Evolutionary conservation across 495 filamentous ascomycete species (phyloP), one percentile per base, ranked within the genome.

Genomic region (Staphylotrichum tortipilum): DNA sequence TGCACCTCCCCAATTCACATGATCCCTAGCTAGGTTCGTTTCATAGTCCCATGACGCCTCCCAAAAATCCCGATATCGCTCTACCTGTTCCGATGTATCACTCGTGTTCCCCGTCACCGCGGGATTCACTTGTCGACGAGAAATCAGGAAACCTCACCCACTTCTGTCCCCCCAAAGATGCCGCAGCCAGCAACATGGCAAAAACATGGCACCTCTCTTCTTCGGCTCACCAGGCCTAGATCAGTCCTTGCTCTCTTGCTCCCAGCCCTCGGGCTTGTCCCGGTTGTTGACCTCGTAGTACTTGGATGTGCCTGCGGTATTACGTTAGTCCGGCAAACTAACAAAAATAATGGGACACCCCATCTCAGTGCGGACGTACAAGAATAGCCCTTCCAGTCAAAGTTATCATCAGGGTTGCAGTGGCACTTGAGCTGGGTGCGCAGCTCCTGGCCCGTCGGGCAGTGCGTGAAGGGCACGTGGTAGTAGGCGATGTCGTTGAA

Each of bases 401-500:
- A 97, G 70, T 96, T 97, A 21, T 96, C 87, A 54, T 83, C 83
- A 3, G 92, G 92, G 65, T 97, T 90, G 70, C 92, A 98, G 63
- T 86, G 81, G 66, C 92, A 98, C 65, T 87, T 89, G 46, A 86
- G 77, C 49, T 94, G 84, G 49, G 87, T 61, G 51, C 89, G 75
- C 28, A 76, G 76, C 67, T 92, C 72, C 67, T 97, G 89, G 21
- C 83, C 83, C 0, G 86, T 92, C 4, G 92, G 92, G 64, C 92
- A 98, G 70, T 98, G 92, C 19, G 91, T 97, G 63, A 98, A 98
- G 7, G 92, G 92, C n/a, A 95, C 86, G 61, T 98, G 92, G 68
- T 89, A 97, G 69, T 98, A 98, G 49, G 86, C 92, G 56, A 98
- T 97, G 60, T 98, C 92, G 62, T 98, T 87, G 75, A 95, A 98